These are phyloP conservation scores for Alopecurus myosuroides DNA, from an alignment of 176 grass and related monocot genomes.

Conservation along the genomic window DNA sequence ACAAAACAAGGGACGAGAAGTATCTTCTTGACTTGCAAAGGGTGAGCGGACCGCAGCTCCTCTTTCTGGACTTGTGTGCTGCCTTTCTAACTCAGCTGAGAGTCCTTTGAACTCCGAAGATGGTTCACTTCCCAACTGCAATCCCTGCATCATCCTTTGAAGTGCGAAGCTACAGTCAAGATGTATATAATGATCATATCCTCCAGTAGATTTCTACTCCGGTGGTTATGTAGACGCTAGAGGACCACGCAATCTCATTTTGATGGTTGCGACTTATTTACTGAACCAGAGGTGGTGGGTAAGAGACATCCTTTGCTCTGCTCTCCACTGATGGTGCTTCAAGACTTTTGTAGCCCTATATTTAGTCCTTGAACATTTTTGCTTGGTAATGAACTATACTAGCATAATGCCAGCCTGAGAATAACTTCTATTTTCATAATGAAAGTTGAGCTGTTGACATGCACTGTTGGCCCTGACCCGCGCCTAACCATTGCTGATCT, in stretches of 20 bases:
- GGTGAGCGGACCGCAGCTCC: conserved; percentile 65
- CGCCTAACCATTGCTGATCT: not conserved
- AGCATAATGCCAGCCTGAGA: conserved; percentile 12
- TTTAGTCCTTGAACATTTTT: conserved; percentile 3
- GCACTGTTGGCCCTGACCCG: not conserved
- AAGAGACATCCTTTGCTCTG: not conserved
- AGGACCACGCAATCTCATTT: conserved; percentile 14
- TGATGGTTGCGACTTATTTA: not conserved
- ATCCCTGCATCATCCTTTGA: not conserved
- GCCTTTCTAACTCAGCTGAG: conserved; percentile 85
- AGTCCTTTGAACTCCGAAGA: conserved; percentile 49
- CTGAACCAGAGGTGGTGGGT: conserved; percentile 17
- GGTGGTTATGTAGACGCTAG: conserved; percentile 24
- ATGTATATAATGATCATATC: conserved; percentile 45
- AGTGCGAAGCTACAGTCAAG: conserved; percentile 1
- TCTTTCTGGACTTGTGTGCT: conserved; percentile 87
- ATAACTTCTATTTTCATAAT: not conserved
- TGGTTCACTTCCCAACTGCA: conserved; percentile 3
- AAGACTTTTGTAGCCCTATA: not conserved
- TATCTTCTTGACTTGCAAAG: conserved; percentile 92
- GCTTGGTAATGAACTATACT: conserved; percentile 7
- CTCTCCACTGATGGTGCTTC: not conserved
- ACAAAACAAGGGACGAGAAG: conserved; percentile 94
- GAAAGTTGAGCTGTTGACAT: not conserved
- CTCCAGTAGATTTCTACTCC: conserved; percentile 32